phyloP scores from a whole-genome alignment of 2,329 filamentous ascomycete species.

The Fonsecaea pedrosoi region DNA sequence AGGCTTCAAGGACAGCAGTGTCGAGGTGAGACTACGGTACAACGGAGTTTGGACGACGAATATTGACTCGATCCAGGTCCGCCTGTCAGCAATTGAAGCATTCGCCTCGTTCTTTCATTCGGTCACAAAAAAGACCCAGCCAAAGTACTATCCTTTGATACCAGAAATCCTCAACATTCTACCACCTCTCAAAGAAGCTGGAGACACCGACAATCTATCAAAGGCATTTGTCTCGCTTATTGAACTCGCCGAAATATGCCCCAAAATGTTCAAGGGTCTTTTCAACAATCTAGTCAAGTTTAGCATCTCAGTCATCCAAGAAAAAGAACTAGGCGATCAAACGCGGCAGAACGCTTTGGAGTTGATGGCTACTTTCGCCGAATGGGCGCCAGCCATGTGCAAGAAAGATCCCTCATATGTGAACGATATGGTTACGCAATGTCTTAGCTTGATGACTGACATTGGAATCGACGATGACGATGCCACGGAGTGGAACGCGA shows the following conservation, averaged over 20 bases:
- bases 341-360: slow-evolving; percentile 94
- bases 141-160: slow-evolving; percentile 85
- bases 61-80: slow-evolving; percentile 65
- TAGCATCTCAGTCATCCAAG: slow-evolving; percentile 89
- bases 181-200: slow-evolving; percentile 88
- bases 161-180: slow-evolving; percentile 93
- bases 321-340: slow-evolving; percentile 90
- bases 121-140: slow-evolving; percentile 83
- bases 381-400: slow-evolving; percentile 92
- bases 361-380: slow-evolving; percentile 96
- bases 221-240: slow-evolving; percentile 90
- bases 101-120: slow-evolving; percentile 96
- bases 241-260: slow-evolving; percentile 89
- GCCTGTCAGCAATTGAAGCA: slow-evolving; percentile 92
- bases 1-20: slow-evolving; percentile 88
- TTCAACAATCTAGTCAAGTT: slow-evolving; percentile 94
- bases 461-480: slow-evolving; percentile 94
- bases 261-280: slow-evolving; percentile 96
- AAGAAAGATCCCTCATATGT: slow-evolving; percentile 92
- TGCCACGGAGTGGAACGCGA: slow-evolving; percentile 88
- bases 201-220: slow-evolving; percentile 88
- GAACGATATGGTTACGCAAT: slow-evolving; percentile 97
- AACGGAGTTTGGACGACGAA: background rate
- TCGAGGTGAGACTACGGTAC: slow-evolving; percentile 57
- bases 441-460: slow-evolving; percentile 96